Percentiles rank a stretch among this genome's conserved stretches.
These are phyloP conservation scores for Termitomyces titanicus DNA, from an alignment of 768 basidiomycete genomes.

Conservation along the genomic window DNA sequence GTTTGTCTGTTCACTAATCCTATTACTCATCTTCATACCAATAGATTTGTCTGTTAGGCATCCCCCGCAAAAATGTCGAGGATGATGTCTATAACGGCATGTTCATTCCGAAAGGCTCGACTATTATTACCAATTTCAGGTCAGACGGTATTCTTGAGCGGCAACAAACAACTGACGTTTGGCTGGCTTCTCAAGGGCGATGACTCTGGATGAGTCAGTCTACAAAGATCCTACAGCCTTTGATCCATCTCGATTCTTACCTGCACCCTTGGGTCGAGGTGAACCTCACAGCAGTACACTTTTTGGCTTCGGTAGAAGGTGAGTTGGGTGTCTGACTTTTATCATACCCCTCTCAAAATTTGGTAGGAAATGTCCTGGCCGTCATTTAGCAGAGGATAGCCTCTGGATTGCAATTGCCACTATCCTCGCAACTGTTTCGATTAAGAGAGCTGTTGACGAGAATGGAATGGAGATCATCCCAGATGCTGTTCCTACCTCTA, in stretches of 20 bases:
- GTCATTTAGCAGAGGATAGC: slow-evolving; percentile 37
- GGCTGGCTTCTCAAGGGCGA: background rate
- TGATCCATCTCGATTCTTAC: slow-evolving; percentile 10
- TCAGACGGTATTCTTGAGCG: background rate
- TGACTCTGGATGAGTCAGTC: slow-evolving; percentile 10
- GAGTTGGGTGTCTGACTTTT: background rate
- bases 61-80: slow-evolving; percentile 7
- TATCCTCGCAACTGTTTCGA: background rate
- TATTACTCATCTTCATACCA: too few relatives aligned
- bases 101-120: slow-evolving; percentile 13
- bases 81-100: slow-evolving; percentile 13
- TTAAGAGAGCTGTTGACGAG: slow-evolving; percentile 3
- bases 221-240: slow-evolving; percentile 8
- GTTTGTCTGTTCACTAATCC: background rate
- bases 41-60: background rate
- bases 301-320: slow-evolving; percentile 14
- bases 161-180: background rate
- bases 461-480: background rate
- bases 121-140: slow-evolving; percentile 11
- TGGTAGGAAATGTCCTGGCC: slow-evolving; percentile 30
- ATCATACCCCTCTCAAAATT: background rate
- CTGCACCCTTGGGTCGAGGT: slow-evolving; percentile 6
- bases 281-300: slow-evolving; percentile 8
- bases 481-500: slow-evolving; percentile 2
- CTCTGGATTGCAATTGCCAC: slow-evolving; percentile 20